Percentiles rank a stretch among this genome's conserved stretches.
phyloP scores from a whole-genome alignment of 2,329 filamentous ascomycete genomes.

The Fusarium sp. region DNA sequence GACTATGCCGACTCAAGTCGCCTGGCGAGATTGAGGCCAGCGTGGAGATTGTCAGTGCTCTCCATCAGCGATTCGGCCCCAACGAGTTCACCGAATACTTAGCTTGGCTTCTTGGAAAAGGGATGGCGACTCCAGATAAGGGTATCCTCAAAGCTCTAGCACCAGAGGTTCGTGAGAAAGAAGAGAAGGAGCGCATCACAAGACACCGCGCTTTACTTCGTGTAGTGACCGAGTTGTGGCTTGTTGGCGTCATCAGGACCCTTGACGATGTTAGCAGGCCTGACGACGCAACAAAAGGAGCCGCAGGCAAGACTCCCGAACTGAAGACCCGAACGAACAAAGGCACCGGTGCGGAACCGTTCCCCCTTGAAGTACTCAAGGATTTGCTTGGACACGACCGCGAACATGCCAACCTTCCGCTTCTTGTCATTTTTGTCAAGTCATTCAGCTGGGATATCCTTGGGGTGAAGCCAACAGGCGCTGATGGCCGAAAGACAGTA shows the following conservation, averaged over 20 bases:
- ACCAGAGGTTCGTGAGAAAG: constrained; percentile 86
- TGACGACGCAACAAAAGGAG: constrained; percentile 69
- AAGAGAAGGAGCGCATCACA: constrained; percentile 91
- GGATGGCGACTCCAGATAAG: constrained; percentile 90
- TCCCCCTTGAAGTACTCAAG: constrained; percentile 96
- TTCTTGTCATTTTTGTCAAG: constrained; percentile 95
- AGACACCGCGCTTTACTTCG: constrained; percentile 87
- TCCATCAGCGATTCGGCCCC: constrained; percentile 94
- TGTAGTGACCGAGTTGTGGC: constrained; percentile 95
- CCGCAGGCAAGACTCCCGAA: constrained; percentile 69
- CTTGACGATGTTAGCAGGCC: constrained; percentile 72
- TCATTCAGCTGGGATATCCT: constrained; percentile 95
- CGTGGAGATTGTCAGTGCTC: constrained; percentile 91
- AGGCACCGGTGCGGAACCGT: constrained; percentile 80
- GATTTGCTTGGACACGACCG: constrained; percentile 93
- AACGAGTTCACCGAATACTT: constrained; percentile 89
- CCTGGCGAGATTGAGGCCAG: constrained; percentile 91
- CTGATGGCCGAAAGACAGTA: constrained; percentile 83
- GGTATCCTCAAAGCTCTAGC: constrained; percentile 78
- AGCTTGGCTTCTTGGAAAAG: constrained; percentile 90
- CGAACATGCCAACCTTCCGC: constrained; percentile 87
- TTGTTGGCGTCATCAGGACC: constrained; percentile 86
- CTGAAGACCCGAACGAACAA: constrained; percentile 65
- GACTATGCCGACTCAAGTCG: constrained; percentile 88
- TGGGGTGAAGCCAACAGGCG: constrained; percentile 74